Evolutionary conservation across 106 monocot genomes (phyloP).

Genomic region (Phalaenopsis equestris): DNA sequence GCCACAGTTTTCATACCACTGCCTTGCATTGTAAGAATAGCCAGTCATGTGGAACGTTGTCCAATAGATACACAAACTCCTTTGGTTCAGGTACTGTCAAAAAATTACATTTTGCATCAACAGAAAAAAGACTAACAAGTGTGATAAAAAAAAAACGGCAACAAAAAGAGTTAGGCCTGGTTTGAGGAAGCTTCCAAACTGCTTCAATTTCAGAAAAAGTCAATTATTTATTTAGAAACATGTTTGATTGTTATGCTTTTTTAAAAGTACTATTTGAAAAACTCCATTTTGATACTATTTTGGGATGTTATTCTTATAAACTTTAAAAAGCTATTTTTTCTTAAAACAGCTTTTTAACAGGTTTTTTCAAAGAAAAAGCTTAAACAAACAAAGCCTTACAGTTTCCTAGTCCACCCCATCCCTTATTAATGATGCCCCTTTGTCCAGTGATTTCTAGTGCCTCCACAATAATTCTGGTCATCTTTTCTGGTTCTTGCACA

Average conservation of each 20-base stretch:
- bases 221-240: too few species aligned
- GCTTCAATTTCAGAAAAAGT: too few species aligned
- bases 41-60: slow-evolving; percentile 92
- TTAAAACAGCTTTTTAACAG: too few species aligned
- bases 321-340: too few species aligned
- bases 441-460: slow-evolving; percentile 55
- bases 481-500: slow-evolving; percentile 54
- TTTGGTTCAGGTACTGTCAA: slow-evolving; percentile 77
- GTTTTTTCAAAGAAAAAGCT: too few species aligned
- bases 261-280: too few species aligned
- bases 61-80: slow-evolving; percentile 70
- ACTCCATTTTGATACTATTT: too few species aligned
- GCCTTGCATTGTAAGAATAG: slow-evolving; percentile 84
- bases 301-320: too few species aligned
- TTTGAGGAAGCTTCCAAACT: too few species aligned
- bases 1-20: slow-evolving; percentile 50
- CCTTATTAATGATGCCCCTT: slow-evolving; percentile 75
- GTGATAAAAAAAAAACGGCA: not conserved
- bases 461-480: slow-evolving; percentile 52
- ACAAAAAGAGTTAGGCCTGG: not conserved
- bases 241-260: too few species aligned
- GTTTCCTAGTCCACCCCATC: slow-evolving; percentile 93
- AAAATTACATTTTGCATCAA: slow-evolving; percentile 4
- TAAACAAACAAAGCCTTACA: slow-evolving; percentile 30
- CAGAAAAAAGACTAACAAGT: not conserved